Evolutionary conservation across 192 early-diverging fungal species (phyloP), one percentile per base, ranked within the genome.

Genomic region (Coemansia sp.): DNA sequence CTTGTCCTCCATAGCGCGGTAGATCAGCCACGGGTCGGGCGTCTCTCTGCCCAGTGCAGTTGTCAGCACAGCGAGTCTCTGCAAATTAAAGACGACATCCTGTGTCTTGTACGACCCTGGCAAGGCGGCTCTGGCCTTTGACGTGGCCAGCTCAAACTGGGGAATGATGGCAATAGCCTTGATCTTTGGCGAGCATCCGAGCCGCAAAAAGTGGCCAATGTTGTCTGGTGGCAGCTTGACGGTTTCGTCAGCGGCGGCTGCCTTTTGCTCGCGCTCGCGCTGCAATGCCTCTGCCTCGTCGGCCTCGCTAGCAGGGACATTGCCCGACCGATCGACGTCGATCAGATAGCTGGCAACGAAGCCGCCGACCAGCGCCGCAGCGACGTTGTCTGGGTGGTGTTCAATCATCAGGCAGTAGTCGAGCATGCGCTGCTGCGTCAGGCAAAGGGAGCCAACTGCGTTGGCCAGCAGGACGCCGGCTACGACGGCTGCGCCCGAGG

Each of bases 381-480:
- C 90, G 1, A 97, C 93, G 78, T 99, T 99, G 63, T 99, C 98
- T 2, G 98, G 98, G 69, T 99, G 98, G 51, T 93, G 92, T 81
- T 99, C 98, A 20, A 98, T 91, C 85, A 92, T 87, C 66, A 96
- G 70, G 64, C 90, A 93, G 59, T 89, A 96, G 71, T 99, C 97
- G 20, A 99, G 85, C 84, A 98, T 85, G 39, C 93, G 86, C 64
- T 94, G 89, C 42, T 86, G 79, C 7, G 77, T 66, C 74, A 98
- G 79, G 6, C 74, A 64, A 40, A 98, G 85, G 14, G 84, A 64
- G 45, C 91, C 92, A 7, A 90, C 81, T 25, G 86, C 85, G 65
- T 96, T 83, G 22, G 94, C 98, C 43, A 98, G 73, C 11, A 92
- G 65, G 11, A 95, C 92, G 43, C 96, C 98, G 19, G 94, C 95